Conservation (phyloP, 2,329 filamentous ascomycete genomes). For the Xylariales sp. region DNA sequence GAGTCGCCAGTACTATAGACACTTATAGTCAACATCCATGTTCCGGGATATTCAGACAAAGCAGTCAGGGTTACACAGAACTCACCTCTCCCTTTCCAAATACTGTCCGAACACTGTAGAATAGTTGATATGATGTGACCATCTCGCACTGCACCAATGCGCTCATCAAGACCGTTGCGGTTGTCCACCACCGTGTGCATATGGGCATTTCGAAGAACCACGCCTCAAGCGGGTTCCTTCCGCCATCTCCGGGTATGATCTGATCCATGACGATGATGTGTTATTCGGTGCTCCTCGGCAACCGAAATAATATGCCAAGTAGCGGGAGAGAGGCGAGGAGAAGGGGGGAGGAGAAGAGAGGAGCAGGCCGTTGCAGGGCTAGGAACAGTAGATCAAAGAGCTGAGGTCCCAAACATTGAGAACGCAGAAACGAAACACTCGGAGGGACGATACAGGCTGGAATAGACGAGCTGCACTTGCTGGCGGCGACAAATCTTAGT, state of each 20-base stretch:
- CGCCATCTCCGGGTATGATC: slow-evolving; percentile 51
- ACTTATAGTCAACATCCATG: too few relatives aligned
- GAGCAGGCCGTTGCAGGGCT: too few relatives aligned
- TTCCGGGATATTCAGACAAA: too few relatives aligned
- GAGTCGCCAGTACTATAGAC: slow-evolving; percentile 87
- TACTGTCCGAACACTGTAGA: slow-evolving; percentile 91
- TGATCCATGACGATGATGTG: too few relatives aligned
- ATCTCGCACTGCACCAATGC: slow-evolving; percentile 90
- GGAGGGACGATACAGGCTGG: too few relatives aligned
- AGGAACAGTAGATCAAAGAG: too few relatives aligned
- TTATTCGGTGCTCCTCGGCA: too few relatives aligned
- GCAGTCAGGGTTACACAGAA: not conserved
- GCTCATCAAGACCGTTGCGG: slow-evolving; percentile 82
- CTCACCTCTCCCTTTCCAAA: slow-evolving; percentile 87
- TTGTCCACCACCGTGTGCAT: slow-evolving; percentile 95
- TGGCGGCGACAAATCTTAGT: too few relatives aligned
- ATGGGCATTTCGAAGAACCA: slow-evolving; percentile 99
- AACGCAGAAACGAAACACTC: too few relatives aligned
- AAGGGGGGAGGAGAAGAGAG: not conserved
- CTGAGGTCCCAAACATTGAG: too few relatives aligned
- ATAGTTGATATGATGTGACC: slow-evolving; percentile 89
- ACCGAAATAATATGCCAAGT: too few relatives aligned
- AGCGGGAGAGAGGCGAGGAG: not conserved
- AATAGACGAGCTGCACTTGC: too few relatives aligned
- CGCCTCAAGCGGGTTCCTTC: slow-evolving; percentile 77